A percentile compares a stretch with the other conserved stretches of the same genome.
Evolutionary conservation across 306 rosid genomes (phyloP).

Genomic region (Begonia peltatifolia): DNA sequence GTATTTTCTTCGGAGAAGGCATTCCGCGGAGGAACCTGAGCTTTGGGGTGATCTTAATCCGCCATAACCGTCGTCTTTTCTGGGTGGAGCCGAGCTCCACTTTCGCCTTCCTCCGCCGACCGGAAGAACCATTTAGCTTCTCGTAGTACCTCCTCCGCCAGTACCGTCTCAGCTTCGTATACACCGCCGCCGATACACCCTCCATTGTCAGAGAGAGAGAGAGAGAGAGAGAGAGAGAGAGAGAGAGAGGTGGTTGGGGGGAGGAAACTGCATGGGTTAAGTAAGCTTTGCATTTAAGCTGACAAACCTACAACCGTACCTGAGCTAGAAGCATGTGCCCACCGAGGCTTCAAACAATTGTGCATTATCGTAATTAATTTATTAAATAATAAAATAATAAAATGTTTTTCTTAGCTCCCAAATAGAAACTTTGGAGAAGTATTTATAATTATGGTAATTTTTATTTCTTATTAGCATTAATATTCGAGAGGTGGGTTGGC

Average conservation of each 20-base stretch:
- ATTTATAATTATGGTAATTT: too few species aligned
- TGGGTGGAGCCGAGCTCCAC: constrained; percentile 17
- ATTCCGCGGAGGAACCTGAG: constrained; percentile 17
- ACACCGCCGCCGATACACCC: constrained; percentile 28
- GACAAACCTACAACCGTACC: background rate
- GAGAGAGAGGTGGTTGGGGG: constrained; percentile 2
- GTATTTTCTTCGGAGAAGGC: constrained; percentile 45
- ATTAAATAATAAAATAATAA: too few species aligned
- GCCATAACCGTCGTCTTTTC: constrained; percentile 29
- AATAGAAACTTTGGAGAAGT: too few species aligned
- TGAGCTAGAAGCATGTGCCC: too few species aligned
- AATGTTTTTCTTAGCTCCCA: too few species aligned
- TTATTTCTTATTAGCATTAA: too few species aligned
- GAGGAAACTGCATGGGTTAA: background rate
- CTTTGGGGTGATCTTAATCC: constrained; percentile 39
- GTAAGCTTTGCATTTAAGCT: background rate
- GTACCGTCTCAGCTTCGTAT: constrained; percentile 29
- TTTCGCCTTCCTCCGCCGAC: constrained; percentile 12
- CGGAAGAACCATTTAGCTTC: constrained; percentile 19
- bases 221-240: constrained; percentile 6
- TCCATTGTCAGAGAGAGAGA: constrained; percentile 23
- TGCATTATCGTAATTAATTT: too few species aligned
- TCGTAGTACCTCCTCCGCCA: constrained; percentile 40
- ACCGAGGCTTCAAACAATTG: too few species aligned
- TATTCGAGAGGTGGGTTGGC: too few species aligned